Evolutionary conservation across 1,139 yeast species (phyloP), one percentile per base, ranked within the genome.

Genomic region (Lodderomyces pseudojiufengensis): DNA sequence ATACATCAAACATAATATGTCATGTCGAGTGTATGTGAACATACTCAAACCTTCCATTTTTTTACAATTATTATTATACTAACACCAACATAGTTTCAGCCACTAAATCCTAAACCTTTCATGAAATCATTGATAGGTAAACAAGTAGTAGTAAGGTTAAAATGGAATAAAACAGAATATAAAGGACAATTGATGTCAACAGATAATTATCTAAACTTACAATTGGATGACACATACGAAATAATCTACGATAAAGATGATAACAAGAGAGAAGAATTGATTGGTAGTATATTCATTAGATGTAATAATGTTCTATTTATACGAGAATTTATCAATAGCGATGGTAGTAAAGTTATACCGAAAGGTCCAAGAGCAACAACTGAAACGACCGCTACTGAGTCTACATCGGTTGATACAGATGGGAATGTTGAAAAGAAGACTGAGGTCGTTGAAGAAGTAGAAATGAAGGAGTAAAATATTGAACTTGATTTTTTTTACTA

Each of bases 81-180:
- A 30, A 30, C 26, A 5, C 7, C 8, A 15, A 23, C 35, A 28
- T 43, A 73, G 83, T 77, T 83, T 47, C 80, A 79, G 45, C 94
- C 94, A 11, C 68, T 83, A 13, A 90, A 90, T 54, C 98, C 98
- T 16, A 88, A 85, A 57, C 97, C 97, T 22, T 92, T 83, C 50
- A 66, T 92, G 37, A 83, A 83, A 44, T 81, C 84, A 16, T 74
- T 92, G 32, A 70, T 84, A 14, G 81, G 83, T 40, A 73, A 80
- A 43, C 67, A 65, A 15, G 88, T 92, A 11, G 63, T 82, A n/a
- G 95, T 92, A n/a, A 76, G 92, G 38, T 73, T 92, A 44, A 92
- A 92, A 59, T 94, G 96, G 84, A 92, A 88, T 54, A 78, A 77
- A 46, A 84, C 95, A n/a, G 95, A 88, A 55, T 92, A 92, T 61